Evolutionary conservation across 2,329 filamentous ascomycete species (phyloP), one percentile per base, ranked within the genome.

Genomic region (Calycina herbarum): DNA sequence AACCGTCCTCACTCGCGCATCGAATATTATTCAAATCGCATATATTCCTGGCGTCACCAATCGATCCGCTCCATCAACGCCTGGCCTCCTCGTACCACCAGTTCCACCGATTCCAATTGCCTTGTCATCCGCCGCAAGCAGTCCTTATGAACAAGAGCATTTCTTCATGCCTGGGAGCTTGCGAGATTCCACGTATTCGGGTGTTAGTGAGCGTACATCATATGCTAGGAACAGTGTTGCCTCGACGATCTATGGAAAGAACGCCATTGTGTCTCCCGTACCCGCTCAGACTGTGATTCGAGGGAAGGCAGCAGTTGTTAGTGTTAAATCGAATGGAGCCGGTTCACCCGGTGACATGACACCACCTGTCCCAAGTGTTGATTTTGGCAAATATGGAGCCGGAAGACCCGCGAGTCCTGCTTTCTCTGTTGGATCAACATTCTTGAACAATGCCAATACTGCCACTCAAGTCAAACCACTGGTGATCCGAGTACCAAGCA

Each of bases 11-110:
- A 98, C 95, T 20, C 89, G 95, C 68, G 95, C 95, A 59, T 98
- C 95, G 74, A 99, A 99, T 81, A 94, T 99, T 76, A 99, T 99
- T 74, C 95, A 98, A 80, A 99, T 99, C 79, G 95, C 95, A 64
- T 99, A 98, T 78, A 98, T 99, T 71, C 95, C 95, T 15, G 95
- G 95, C 67, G 94, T 98, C 73, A 97, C 93, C 67, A 97, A 97
- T 80, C 87, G 94, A 71, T 93, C 94, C 13, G 89, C 89, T 7
- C 91, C 92, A 5, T 89, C 90, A n/a, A 94, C 93, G 0, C 92
- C 92, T 2, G 88, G 87, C 48, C 81, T 93, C 24, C 85, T 94
- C 61, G 91, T 96, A 4, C 93, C 94, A n/a, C 94, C 94, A 0
- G 94, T 99, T 4, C 95, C 95, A 54, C 93, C 94, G 17, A 93